These are phyloP conservation scores for Straminergon stramineum DNA, from an alignment of 225 moss, liverwort and hornwort species.

Conservation along the genomic window DNA sequence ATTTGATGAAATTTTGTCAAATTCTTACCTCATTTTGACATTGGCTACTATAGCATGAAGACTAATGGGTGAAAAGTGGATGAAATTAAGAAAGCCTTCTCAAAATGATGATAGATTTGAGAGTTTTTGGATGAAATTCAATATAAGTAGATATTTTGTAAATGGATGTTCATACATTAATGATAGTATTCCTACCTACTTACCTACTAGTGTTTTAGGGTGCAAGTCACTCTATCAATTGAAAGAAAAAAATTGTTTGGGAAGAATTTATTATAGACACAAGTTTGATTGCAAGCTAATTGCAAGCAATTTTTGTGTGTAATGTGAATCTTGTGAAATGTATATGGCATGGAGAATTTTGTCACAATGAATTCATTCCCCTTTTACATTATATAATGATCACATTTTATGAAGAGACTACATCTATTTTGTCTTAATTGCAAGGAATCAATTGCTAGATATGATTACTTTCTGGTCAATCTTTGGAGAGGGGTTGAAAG, in stretches of 20 bases:
- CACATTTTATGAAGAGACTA: background rate
- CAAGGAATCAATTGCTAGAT: background rate
- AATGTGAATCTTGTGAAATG: background rate
- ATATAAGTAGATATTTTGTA: background rate
- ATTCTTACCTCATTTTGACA: background rate
- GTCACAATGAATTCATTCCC: fast-evolving
- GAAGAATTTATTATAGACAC: background rate
- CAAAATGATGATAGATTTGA: background rate
- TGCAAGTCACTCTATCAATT: background rate
- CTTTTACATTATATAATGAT: background rate
- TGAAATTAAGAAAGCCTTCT: background rate
- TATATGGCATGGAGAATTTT: background rate
- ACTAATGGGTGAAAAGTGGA: background rate
- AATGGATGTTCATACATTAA: background rate
- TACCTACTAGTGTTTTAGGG: background rate
- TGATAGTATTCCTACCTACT: background rate
- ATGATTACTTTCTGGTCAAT: fast-evolving
- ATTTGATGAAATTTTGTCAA: background rate
- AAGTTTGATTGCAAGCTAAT: background rate
- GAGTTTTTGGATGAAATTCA: background rate
- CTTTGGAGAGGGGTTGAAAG: background rate
- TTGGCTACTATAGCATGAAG: fast-evolving
- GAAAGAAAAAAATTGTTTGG: background rate
- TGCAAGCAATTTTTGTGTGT: background rate
- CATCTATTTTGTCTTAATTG: background rate